These are phyloP conservation scores for Ceratobasidium sp. DNA, from an alignment of 1,284 basidiomycete species.

Conservation along the genomic window DNA sequence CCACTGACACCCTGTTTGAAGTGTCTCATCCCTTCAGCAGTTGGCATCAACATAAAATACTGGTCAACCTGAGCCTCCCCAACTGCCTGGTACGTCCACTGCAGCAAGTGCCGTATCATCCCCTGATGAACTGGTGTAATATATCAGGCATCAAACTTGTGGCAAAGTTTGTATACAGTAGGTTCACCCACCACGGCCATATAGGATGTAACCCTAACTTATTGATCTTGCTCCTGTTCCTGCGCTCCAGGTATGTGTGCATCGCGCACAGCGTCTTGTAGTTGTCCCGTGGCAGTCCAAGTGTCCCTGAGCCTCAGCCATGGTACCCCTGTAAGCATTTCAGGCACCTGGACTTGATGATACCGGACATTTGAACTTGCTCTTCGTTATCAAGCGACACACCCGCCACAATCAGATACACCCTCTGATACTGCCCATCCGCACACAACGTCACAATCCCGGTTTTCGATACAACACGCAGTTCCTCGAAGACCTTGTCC, in stretches of 20 bases:
- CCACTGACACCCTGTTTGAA: slow-evolving; percentile 16
- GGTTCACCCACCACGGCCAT: slow-evolving; percentile 31
- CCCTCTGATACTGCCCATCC: slow-evolving; percentile 6
- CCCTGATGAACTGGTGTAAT: slow-evolving; percentile 31
- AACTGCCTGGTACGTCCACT: not conserved
- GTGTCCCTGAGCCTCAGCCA: slow-evolving; percentile 1
- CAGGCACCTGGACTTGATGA: not conserved
- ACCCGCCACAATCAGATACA: slow-evolving; percentile 1
- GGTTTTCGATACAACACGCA: not conserved
- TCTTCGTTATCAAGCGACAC: slow-evolving; percentile 16
- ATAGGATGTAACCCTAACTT: not conserved
- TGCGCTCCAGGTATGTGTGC: not conserved
- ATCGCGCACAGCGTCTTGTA: slow-evolving; percentile 26
- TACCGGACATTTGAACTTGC: slow-evolving; percentile 2
- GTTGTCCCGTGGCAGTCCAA: not conserved
- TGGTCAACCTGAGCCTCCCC: not conserved
- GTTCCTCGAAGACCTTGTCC: slow-evolving; percentile 1
- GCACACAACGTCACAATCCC: slow-evolving; percentile 25
- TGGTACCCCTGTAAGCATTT: not conserved
- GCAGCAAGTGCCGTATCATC: slow-evolving; percentile 2
- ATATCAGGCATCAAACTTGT: slow-evolving; percentile 14
- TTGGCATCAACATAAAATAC: slow-evolving; percentile 11
- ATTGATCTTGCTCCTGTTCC: too few species aligned
- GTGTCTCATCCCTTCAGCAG: slow-evolving; percentile 8
- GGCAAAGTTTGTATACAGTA: slow-evolving; percentile 8